Conservation (phyloP, 1,139 yeast species). For the Oligophagozyma castellii region DNA sequence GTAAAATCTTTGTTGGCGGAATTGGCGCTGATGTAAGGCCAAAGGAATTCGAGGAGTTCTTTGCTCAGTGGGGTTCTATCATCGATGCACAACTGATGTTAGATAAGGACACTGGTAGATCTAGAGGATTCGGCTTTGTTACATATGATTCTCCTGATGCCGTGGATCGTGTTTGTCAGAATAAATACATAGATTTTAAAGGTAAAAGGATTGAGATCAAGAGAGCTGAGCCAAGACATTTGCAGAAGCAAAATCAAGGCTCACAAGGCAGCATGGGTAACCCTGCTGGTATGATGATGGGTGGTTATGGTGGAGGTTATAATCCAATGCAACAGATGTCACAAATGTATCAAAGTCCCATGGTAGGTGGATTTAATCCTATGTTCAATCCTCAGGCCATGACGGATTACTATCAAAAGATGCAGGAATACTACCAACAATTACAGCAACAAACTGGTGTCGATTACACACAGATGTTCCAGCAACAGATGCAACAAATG, state of each 20-base stretch:
- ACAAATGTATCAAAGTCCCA: constrained; percentile 23
- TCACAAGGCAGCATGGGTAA: constrained; percentile 21
- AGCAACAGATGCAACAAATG: constrained; percentile 35
- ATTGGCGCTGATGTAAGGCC: constrained; percentile 93
- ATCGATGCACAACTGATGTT: constrained; percentile 97
- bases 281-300: constrained; percentile 9
- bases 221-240: constrained; percentile 90
- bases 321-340: constrained; percentile 7
- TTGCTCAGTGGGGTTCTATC: constrained; percentile 81
- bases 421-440: constrained; percentile 66
- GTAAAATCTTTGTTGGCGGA: constrained; percentile 97
- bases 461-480: constrained; percentile 26
- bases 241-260: constrained; percentile 29
- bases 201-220: constrained; percentile 92
- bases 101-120: constrained; percentile 94
- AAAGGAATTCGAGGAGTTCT: constrained; percentile 75
- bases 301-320: constrained; percentile 7
- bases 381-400: constrained; percentile 74
- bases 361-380: constrained; percentile 49
- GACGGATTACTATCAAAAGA: constrained; percentile 78
- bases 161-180: constrained; percentile 80
- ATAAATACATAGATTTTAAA: constrained; percentile 68
- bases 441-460: constrained; percentile 37
- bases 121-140: constrained; percentile 96
- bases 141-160: constrained; percentile 95